A percentile compares a stretch with the other conserved stretches of the same genome.
phyloP scores from a whole-genome alignment of 2,329 filamentous ascomycete genomes.

The Cercospora janseana region DNA sequence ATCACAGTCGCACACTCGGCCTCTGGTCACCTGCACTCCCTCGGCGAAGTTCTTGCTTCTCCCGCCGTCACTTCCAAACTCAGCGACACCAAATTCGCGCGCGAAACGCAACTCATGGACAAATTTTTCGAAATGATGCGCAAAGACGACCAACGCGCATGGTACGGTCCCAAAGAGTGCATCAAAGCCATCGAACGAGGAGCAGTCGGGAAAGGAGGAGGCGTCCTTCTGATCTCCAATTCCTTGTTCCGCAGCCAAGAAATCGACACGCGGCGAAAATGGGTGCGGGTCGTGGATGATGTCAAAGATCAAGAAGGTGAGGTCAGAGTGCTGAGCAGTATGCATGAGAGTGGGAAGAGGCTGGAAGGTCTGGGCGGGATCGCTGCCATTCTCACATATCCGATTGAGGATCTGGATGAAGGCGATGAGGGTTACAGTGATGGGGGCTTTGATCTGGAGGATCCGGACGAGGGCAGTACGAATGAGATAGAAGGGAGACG shows the following conservation, averaged over 20 bases:
- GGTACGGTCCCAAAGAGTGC: constrained; percentile 84
- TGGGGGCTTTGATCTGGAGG: constrained; percentile 24
- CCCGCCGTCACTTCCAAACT: constrained; percentile 74
- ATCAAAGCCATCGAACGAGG: constrained; percentile 80
- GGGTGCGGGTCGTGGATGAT: constrained; percentile 81
- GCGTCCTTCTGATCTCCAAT: constrained; percentile 82
- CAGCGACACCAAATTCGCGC: constrained; percentile 82
- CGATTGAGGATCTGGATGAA: constrained; percentile 78
- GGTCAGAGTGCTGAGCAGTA: constrained; percentile 81
- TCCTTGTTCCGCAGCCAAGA: constrained; percentile 81
- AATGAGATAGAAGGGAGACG: constrained; percentile 26
- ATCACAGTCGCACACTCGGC: constrained; percentile 76
- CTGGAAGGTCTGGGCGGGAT: constrained; percentile 82
- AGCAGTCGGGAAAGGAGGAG: constrained; percentile 82
- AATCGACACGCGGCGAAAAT: constrained; percentile 70
- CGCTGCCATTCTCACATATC: constrained; percentile 87
- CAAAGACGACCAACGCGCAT: constrained; percentile 81
- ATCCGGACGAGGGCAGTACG: constrained; percentile 13
- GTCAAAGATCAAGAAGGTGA: constrained; percentile 84
- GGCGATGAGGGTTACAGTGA: constrained; percentile 28
- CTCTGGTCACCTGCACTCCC: constrained; percentile 79
- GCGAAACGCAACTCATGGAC: constrained; percentile 81
- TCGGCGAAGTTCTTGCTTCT: constrained; percentile 83
- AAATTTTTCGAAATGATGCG: constrained; percentile 75
- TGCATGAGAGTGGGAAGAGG: constrained; percentile 88